Percentiles rank a stretch among this genome's conserved stretches.
phyloP scores from a whole-genome alignment of 2,329 filamentous ascomycete species.

The Exutisphaerella laricina region DNA sequence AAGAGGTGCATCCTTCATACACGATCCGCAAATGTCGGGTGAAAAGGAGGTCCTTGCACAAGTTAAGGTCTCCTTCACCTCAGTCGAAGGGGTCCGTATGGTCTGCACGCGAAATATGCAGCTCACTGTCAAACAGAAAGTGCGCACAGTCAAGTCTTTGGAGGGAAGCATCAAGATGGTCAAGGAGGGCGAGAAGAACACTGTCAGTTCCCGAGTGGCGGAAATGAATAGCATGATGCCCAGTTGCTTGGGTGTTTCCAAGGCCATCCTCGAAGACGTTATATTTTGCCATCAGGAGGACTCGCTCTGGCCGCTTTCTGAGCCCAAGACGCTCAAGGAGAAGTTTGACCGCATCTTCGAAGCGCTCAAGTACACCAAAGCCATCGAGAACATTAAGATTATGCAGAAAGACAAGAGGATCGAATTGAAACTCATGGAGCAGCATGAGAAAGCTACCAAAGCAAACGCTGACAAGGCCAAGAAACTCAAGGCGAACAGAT shows the following conservation, averaged over 20 bases:
- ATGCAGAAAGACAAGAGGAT: slow-evolving; percentile 78
- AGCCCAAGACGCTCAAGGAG: slow-evolving; percentile 79
- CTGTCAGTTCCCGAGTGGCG: slow-evolving; percentile 71
- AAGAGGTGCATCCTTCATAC: slow-evolving; percentile 86
- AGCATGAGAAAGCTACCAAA: slow-evolving; percentile 71
- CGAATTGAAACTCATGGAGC: slow-evolving; percentile 65
- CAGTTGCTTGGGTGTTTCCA: slow-evolving; percentile 79
- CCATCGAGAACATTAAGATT: slow-evolving; percentile 88
- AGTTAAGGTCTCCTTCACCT: slow-evolving; percentile 82
- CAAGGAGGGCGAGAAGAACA: slow-evolving; percentile 71
- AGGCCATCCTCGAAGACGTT: slow-evolving; percentile 84
- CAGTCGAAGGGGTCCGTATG: slow-evolving; percentile 70
- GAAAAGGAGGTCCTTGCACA: slow-evolving; percentile 88
- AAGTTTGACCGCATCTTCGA: slow-evolving; percentile 98
- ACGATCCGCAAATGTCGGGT: slow-evolving; percentile 87
- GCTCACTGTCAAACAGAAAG: slow-evolving; percentile 77
- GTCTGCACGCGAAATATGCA: slow-evolving; percentile 80
- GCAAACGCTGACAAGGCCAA: slow-evolving; percentile 72
- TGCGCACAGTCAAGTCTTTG: slow-evolving; percentile 71
- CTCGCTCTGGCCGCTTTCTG: slow-evolving; percentile 92
- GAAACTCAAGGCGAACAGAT: slow-evolving; percentile 33
- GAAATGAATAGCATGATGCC: slow-evolving; percentile 74
- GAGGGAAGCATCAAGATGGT: slow-evolving; percentile 72
- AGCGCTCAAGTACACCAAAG: slow-evolving; percentile 93
- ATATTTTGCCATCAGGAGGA: slow-evolving; percentile 99